Evolutionary conservation across 148 eudicot genomes (phyloP).

Genomic region (Dianthus caryophyllus): DNA sequence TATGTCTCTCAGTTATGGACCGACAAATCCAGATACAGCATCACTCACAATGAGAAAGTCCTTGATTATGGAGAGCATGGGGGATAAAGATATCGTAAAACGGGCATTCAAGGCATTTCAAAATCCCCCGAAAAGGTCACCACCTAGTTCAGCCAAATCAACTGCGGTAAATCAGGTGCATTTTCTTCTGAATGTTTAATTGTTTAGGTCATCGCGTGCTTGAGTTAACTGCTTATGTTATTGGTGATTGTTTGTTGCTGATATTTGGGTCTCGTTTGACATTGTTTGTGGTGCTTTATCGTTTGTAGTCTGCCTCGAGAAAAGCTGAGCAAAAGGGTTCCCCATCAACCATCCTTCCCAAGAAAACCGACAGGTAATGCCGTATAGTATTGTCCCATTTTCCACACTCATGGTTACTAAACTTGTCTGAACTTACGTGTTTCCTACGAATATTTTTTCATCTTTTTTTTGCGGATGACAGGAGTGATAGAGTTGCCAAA

Average conservation of each 20-base stretch:
- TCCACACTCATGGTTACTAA: background rate
- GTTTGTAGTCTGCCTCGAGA: constrained; percentile 25
- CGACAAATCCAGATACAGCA: constrained; percentile 40
- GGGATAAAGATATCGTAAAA: constrained; percentile 89
- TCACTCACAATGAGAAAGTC: constrained; percentile 50
- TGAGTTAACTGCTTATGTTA: background rate
- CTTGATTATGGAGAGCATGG: constrained; percentile 89
- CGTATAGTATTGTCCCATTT: background rate
- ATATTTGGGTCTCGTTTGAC: background rate
- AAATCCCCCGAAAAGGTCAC: constrained; percentile 33
- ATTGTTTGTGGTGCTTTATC: constrained; percentile 1
- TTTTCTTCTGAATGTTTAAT: constrained; percentile 7
- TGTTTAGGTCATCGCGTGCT: background rate
- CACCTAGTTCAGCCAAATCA: constrained; percentile 31
- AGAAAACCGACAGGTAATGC: constrained; percentile 59
- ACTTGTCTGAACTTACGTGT: background rate
- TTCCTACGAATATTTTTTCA: background rate
- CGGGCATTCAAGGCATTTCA: constrained; percentile 84
- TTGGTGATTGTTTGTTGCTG: background rate
- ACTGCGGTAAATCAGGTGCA: constrained; percentile 41
- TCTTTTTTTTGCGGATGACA: constrained; percentile 22
- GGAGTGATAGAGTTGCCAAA: constrained; percentile 44
- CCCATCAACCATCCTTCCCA: constrained; percentile 30
- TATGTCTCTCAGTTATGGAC: constrained; percentile 59
- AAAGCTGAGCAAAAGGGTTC: constrained; percentile 40